A percentile compares a stretch with the other conserved stretches of the same genome.
phyloP scores from a whole-genome alignment of 2,329 filamentous ascomycete species.

The Byssochlamys sp. region DNA sequence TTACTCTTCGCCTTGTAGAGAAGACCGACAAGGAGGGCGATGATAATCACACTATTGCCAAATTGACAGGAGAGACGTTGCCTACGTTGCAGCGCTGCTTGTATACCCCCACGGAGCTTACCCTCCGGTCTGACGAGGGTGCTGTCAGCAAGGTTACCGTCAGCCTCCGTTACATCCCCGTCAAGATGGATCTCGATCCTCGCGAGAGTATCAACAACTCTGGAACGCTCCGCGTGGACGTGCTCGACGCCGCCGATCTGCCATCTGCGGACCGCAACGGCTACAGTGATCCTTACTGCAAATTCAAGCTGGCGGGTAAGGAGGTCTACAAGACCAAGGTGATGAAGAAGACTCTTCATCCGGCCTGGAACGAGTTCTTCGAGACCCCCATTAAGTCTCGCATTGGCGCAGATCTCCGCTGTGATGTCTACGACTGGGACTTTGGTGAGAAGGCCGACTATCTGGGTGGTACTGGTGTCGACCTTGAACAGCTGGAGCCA shows the following conservation, averaged over 20 bases:
- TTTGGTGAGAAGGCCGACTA: slow-evolving; percentile 91
- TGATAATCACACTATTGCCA: slow-evolving; percentile 68
- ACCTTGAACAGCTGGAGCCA: slow-evolving; percentile 70
- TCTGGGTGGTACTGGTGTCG: slow-evolving; percentile 67
- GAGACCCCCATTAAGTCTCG: slow-evolving; percentile 73
- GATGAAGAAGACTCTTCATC: slow-evolving; percentile 92
- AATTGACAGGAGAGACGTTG: slow-evolving; percentile 72
- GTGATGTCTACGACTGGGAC: slow-evolving; percentile 89
- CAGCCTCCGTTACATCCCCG: slow-evolving; percentile 86
- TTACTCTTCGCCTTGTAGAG: slow-evolving; percentile 78
- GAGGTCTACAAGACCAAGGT: slow-evolving; percentile 91
- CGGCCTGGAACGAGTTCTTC: slow-evolving; percentile 93
- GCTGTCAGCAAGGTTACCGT: slow-evolving; percentile 71
- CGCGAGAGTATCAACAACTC: slow-evolving; percentile 99
- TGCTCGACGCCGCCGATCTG: slow-evolving; percentile 77
- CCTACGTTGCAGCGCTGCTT: slow-evolving; percentile 80
- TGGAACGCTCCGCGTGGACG: slow-evolving; percentile 85
- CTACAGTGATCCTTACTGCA: slow-evolving; percentile 93
- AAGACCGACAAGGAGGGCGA: slow-evolving; percentile 62
- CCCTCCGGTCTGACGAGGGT: slow-evolving; percentile 68
- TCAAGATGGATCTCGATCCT: slow-evolving; percentile 87
- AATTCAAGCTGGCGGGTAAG: slow-evolving; percentile 80
- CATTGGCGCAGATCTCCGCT: slow-evolving; percentile 71
- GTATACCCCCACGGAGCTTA: slow-evolving; percentile 79
- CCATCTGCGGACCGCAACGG: slow-evolving; percentile 91